Evolutionary conservation across 148 eudicot genomes (phyloP).

Genomic region (Cornus suecica): DNA sequence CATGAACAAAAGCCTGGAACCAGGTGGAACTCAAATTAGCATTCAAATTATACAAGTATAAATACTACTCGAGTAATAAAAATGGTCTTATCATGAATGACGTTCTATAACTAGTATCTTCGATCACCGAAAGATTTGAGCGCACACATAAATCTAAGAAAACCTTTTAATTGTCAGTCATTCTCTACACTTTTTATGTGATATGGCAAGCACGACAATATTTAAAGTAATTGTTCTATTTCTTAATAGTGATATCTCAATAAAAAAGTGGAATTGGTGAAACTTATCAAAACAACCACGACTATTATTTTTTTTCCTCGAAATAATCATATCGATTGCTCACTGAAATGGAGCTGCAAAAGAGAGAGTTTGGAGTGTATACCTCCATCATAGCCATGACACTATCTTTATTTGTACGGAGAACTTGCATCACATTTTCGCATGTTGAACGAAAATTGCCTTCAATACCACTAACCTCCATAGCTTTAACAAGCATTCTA

Average conservation of each 20-base stretch:
- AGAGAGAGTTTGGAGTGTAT: conserved; percentile 9
- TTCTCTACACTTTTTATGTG: neutral
- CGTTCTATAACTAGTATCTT: neutral
- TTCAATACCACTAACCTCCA: conserved; percentile 99
- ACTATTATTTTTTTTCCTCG: neutral
- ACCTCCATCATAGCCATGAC: conserved; percentile 99
- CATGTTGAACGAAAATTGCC: conserved; percentile 98
- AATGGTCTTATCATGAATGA: neutral
- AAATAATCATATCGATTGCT: neutral
- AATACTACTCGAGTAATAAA: neutral
- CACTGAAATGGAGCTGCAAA: neutral
- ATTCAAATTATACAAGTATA: neutral
- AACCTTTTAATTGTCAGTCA: neutral
- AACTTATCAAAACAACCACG: neutral
- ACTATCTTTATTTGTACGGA: conserved; percentile 89
- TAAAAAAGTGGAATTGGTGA: neutral
- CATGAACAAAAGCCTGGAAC: conserved; percentile 94
- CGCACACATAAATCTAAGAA: neutral
- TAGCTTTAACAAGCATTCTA: conserved; percentile 99
- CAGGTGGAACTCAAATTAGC: neutral
- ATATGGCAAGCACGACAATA: neutral
- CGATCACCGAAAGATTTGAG: neutral
- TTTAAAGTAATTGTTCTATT: neutral
- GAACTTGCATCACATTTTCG: conserved; percentile 98
- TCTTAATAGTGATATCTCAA: neutral